These are phyloP conservation scores for Penicillium sp. DNA, from an alignment of 2,329 filamentous ascomycete species.

Conservation along the genomic window DNA sequence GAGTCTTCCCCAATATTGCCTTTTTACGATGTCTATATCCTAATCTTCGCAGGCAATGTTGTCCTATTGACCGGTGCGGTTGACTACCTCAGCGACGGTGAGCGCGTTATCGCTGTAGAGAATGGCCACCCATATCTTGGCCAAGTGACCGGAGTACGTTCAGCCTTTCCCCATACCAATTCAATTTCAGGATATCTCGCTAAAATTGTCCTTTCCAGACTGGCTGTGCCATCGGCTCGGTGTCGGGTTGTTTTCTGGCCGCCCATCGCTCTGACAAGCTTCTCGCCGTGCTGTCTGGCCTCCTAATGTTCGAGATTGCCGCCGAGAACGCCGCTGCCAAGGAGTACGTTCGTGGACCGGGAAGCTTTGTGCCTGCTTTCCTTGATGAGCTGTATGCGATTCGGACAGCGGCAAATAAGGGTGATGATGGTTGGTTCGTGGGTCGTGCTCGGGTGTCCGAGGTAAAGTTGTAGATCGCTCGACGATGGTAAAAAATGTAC, in stretches of 20 bases:
- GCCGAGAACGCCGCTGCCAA: slow-evolving; percentile 67
- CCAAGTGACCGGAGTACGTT: slow-evolving; percentile 50
- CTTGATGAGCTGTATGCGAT: slow-evolving; percentile 68
- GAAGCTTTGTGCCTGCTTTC: slow-evolving; percentile 83
- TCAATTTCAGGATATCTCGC: background rate
- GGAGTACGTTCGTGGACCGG: slow-evolving; percentile 72
- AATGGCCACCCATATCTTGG: slow-evolving; percentile 71
- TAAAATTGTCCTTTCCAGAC: slow-evolving; percentile 47
- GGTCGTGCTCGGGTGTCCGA: slow-evolving; percentile 44
- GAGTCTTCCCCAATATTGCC: slow-evolving; percentile 4
- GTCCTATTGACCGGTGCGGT: slow-evolving; percentile 80
- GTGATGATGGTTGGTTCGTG: slow-evolving; percentile 40
- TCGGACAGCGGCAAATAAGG: slow-evolving; percentile 38
- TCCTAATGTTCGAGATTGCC: slow-evolving; percentile 77
- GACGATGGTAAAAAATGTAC: slow-evolving; percentile 3
- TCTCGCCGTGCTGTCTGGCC: slow-evolving; percentile 70
- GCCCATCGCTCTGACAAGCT: slow-evolving; percentile 67
- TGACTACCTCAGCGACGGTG: slow-evolving; percentile 78
- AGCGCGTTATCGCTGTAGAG: slow-evolving; percentile 65
- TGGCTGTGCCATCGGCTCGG: slow-evolving; percentile 83
- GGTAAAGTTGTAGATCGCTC: slow-evolving; percentile 31
- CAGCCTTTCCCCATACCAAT: background rate
- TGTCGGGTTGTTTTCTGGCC: slow-evolving; percentile 74
- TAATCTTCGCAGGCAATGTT: slow-evolving; percentile 55
- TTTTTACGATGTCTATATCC: background rate